A percentile compares a stretch with the other conserved stretches of the same genome.
Evolutionary conservation across 192 early-diverging fungal species (phyloP).

Genomic region (Umbelopsis isabellina): DNA sequence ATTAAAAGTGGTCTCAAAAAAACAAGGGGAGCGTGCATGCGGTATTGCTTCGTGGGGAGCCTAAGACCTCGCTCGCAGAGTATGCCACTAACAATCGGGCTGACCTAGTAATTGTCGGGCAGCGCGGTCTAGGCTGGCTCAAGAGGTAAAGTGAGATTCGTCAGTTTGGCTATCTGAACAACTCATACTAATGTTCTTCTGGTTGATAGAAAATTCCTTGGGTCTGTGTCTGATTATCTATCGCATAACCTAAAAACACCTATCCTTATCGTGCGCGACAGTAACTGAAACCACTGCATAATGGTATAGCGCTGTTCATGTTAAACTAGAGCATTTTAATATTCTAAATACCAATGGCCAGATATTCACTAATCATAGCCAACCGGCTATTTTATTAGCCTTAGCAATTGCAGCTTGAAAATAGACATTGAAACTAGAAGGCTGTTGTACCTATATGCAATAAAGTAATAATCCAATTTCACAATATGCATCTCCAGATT

Average conservation of each 20-base stretch:
- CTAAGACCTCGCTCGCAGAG: slow-evolving; percentile 15
- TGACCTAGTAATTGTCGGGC: slow-evolving; percentile 30
- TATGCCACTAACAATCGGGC: slow-evolving; percentile 24
- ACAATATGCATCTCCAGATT: too few species aligned
- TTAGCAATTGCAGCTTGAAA: too few species aligned
- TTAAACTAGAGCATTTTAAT: too few species aligned
- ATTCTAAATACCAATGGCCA: too few species aligned
- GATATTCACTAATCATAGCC: too few species aligned
- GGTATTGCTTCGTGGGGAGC: slow-evolving; percentile 21
- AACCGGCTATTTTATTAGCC: too few species aligned
- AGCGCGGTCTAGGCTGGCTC: slow-evolving; percentile 29
- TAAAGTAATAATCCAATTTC: too few species aligned
- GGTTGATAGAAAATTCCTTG: slow-evolving; percentile 22
- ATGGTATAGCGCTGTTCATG: not conserved
- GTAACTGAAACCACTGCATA: not conserved
- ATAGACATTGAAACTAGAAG: too few species aligned
- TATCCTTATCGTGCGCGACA: slow-evolving; percentile 25
- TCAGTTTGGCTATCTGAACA: too few species aligned
- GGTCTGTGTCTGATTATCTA: slow-evolving; percentile 32
- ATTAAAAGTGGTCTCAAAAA: not conserved
- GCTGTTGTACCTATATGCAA: too few species aligned
- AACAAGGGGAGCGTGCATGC: slow-evolving; percentile 19
- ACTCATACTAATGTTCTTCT: not conserved
- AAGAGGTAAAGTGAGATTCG: slow-evolving; percentile 23
- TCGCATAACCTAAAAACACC: slow-evolving; percentile 26